Evolutionary conservation across 2,329 filamentous ascomycete species (phyloP), one percentile per base, ranked within the genome.

Genomic region (Paraphaeosphaeria sporulosa): DNA sequence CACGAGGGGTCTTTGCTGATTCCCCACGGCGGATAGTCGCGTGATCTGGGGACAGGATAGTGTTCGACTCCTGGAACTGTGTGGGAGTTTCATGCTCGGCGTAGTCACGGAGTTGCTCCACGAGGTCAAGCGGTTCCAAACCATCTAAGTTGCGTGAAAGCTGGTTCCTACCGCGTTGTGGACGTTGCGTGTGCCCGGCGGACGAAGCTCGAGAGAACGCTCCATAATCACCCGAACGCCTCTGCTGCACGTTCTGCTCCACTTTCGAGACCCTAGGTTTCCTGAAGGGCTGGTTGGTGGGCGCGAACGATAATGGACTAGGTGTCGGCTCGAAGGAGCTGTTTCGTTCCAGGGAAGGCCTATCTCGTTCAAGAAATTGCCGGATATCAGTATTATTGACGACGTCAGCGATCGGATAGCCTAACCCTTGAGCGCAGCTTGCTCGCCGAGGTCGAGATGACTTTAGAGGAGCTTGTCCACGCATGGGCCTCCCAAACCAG

Each of bases 341-440:
- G 32, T 47, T 50, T 32, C 27, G 21, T 25, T 54, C 46, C 19
- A 38, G 54, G 13, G 57, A 49, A 19, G 27, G 12, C 47, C 30
- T 48, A 5, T 42, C 21, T 4, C 55, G 34, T 1, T 53, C 40
- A 17, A 76, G 71, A 58, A 71, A 75, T 23, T 64, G 47, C 9
- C 72, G 67, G 15, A 74, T 75, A 55, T 74, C 72, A 9, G 61
- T 61, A 13, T 71, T 67, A 21, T 12, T 50, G 5, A 55, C 56
- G 1, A 40, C 21, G 4, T 43, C 8, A 21, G 58, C 64, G 5
- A 53, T 36, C 4, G 59, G 34, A 0, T 34, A 13, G 25, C 49
- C 47, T 10, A 21, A 50, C 9, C 59, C 25, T n/a, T 43, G 55
- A 13, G 25, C 6, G 8, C 49, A 56, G 23, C 57, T 64, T 10